Conservation (phyloP, 1,284 basidiomycete species). For the Cutaneotrichosporon cutaneum region DNA sequence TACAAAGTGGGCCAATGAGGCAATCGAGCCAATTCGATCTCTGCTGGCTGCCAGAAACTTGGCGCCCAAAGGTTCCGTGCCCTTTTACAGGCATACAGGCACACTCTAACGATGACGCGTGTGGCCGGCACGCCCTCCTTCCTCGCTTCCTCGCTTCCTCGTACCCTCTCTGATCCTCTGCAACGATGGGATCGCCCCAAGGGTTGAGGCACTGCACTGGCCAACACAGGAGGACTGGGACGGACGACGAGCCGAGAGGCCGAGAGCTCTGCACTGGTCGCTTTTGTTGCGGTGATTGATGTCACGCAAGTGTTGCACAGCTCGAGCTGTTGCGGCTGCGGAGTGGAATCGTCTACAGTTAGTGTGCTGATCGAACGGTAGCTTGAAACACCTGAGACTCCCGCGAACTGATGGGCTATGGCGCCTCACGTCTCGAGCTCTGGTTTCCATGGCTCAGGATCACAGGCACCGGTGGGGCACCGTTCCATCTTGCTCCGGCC, state of each 20-base stretch:
- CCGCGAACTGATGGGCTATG: too few species aligned
- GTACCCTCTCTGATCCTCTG: not conserved
- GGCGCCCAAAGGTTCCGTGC: not conserved
- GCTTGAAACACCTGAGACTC: not conserved
- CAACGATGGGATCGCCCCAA: not conserved
- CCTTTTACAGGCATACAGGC: not conserved
- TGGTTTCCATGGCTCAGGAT: not conserved
- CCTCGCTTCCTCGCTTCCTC: too few species aligned
- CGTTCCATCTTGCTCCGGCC: not conserved
- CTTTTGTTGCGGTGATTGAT: too few species aligned
- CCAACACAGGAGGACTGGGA: not conserved
- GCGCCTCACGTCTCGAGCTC: too few species aligned
- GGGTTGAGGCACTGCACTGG: not conserved
- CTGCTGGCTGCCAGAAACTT: not conserved
- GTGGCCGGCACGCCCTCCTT: not conserved
- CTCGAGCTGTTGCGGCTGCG: not conserved
- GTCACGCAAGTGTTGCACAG: not conserved
- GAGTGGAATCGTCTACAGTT: too few species aligned
- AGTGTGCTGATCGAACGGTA: not conserved
- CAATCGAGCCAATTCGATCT: not conserved
- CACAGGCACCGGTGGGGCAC: not conserved
- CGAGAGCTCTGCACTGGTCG: too few species aligned
- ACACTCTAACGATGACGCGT: not conserved
- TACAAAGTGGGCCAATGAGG: not conserved
- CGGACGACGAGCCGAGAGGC: not conserved